Evolutionary conservation across 176 grass and related monocot species (phyloP).

Genomic region (Melocanna baccifera): DNA sequence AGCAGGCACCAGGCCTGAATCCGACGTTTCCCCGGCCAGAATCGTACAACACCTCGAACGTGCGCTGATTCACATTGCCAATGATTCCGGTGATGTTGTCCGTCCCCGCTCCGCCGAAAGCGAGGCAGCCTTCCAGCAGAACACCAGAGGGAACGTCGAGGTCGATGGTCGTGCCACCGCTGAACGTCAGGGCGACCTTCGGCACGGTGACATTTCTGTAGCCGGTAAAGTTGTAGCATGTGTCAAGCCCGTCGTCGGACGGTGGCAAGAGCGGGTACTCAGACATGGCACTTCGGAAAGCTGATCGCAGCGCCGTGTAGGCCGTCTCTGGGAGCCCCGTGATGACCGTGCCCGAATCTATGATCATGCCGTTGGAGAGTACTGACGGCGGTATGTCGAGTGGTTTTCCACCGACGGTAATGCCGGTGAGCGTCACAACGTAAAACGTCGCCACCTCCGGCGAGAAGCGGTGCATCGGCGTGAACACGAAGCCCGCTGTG

Average conservation of each 20-base stretch:
- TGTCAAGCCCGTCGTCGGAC: neutral
- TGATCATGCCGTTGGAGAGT: slow-evolving; percentile 42
- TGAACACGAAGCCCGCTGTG: slow-evolving; percentile 30
- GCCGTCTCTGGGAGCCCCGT: slow-evolving; percentile 38
- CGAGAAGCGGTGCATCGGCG: slow-evolving; percentile 25
- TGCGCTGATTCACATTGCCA: slow-evolving; percentile 73
- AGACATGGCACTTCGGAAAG: slow-evolving; percentile 46
- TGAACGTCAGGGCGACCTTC: slow-evolving; percentile 32
- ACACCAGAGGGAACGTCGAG: slow-evolving; percentile 41
- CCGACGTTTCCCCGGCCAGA: slow-evolving; percentile 25
- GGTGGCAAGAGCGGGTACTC: slow-evolving; percentile 17
- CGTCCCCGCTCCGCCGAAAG: slow-evolving; percentile 7
- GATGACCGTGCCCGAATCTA: slow-evolving; percentile 64
- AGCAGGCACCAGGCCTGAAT: slow-evolving; percentile 48
- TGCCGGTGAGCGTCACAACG: slow-evolving; percentile 36
- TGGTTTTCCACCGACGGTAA: slow-evolving; percentile 48
- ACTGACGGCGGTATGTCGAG: slow-evolving; percentile 22
- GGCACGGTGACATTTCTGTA: slow-evolving; percentile 39
- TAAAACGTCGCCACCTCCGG: slow-evolving; percentile 27
- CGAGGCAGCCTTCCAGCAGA: slow-evolving; percentile 52
- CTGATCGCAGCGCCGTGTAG: slow-evolving; percentile 41
- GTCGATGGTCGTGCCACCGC: slow-evolving; percentile 30
- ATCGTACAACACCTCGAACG: slow-evolving; percentile 58
- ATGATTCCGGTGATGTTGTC: slow-evolving; percentile 27
- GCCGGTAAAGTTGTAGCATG: slow-evolving; percentile 59